Evolutionary conservation across 2,329 filamentous ascomycete genomes (phyloP), one percentile per base, ranked within the genome.

Genomic region (Cladophialophora chaetospira): DNA sequence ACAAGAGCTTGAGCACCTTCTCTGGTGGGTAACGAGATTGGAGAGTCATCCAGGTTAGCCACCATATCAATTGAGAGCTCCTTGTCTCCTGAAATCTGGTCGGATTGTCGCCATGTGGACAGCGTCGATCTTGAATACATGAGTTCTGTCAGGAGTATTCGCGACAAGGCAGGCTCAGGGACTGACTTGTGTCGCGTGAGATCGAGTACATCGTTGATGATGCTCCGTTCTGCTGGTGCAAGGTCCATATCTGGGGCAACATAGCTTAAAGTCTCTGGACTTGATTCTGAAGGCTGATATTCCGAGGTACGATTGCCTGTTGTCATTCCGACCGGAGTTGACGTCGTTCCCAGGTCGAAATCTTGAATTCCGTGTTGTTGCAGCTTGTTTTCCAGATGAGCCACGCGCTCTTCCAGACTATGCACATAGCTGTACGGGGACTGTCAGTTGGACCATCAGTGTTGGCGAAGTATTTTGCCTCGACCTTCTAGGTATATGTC

Each of bases 381-480:
- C 45, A 97, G 81, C 31, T 93, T 75, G 31, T 81, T 80, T 72
- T 97, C 92, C 17, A 97, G 83, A 73, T 93, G 89, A 60, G 86
- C 82, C 49, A 96, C 85, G 57, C 93, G 82, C 33, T 88, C 89
- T 72, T 97, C 93, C 55, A 97, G 85, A 70, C 96, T 97, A 74
- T 88, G 96, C 35, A 97, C 90, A 77, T 97, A 97, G 72, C 83
- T 86, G 73, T 28, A 25, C n/a, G 4, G 15, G 26, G 9, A 9
- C 15, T 10, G 50, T 54, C 26, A 55, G 19, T 31, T 33, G 29
- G 19, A n/a, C 4, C 25, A n/a, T 40, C 17, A 15, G 3, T 29
- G 26, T 13, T 3, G 15, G 46, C 38, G 31, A 29, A n/a, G 28
- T 19, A 15, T 15, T 6, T 10, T 31, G 46, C 11, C 5, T 13